Evolutionary conservation across 768 basidiomycete genomes (phyloP), one percentile per base, ranked within the genome.

Genomic region (Lentinula guzmanii): DNA sequence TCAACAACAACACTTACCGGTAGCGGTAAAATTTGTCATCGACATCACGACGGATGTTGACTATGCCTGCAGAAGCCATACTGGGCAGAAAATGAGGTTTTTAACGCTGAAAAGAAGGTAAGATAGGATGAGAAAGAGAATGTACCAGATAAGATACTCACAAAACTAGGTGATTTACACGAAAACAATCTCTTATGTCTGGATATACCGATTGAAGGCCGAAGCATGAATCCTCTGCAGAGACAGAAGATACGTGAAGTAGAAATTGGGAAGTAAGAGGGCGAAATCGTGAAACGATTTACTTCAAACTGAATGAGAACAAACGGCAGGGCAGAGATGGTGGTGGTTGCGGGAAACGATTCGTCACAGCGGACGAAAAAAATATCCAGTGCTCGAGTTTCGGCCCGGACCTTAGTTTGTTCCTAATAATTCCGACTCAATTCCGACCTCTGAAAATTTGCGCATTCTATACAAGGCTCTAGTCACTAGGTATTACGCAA

Each of bases 1-100:
- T 18, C 48, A 7, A 46, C 45, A 35, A 15, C 1, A 7, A 62
- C 9, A 75, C 84, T 64, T 67, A 88, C 88, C 87, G 91, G 83
- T 95, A 95, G 67, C 93, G 93, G 74, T 95, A 95, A 73, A 95
- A 95, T 76, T 93, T 93, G 82, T 96, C 93, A 77, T 94, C 91
- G 79, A 95, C 92, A 78, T 95, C 93, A 69, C 93, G 91, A 76
- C 93, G 90, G 71, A 95, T 90, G 80, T 95, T 95, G 61, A 95
- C 93, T 72, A 87, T 80, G 75, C 85, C 86, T 74, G 86, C 74
- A 65, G 67, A 81, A 78, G 93, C 91, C 92, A 94, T 95, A 72
- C 71, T 93, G 89, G 85, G 82, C 78, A 75, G 64, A 67, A 67
- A 64, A 52, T 31, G 61, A 33, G 34, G 60, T 62, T 66, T 81